These are phyloP conservation scores for Fusarium sp. DNA, from an alignment of 2,329 filamentous ascomycete species.

Conservation along the genomic window DNA sequence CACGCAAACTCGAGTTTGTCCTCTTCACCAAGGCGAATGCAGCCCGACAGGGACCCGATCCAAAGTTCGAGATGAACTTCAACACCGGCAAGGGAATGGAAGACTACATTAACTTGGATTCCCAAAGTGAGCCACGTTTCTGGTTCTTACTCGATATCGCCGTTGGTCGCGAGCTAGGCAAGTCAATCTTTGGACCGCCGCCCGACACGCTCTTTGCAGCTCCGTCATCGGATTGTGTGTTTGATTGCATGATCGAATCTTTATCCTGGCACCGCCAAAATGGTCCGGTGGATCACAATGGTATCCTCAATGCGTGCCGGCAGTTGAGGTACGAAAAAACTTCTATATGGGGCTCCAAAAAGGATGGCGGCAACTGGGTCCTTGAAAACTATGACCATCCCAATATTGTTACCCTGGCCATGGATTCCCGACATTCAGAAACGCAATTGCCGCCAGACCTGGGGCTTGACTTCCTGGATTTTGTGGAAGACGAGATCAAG, in stretches of 20 bases:
- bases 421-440: not conserved
- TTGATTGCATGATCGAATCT: constrained; percentile 8
- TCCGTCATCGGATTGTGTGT: not conserved
- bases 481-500: not conserved
- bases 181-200: not conserved
- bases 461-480: not conserved
- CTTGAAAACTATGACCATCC: not conserved
- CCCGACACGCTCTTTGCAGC: not conserved
- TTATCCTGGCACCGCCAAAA: constrained; percentile 17
- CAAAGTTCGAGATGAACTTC: constrained; percentile 18
- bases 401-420: not conserved
- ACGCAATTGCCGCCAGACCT: not conserved
- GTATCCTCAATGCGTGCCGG: constrained; percentile 17
- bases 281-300: not conserved
- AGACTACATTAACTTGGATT: constrained; percentile 13
- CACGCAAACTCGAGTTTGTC: constrained; percentile 21
- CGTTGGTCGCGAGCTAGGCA: constrained; percentile 8
- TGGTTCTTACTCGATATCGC: constrained; percentile 25
- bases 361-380: not conserved
- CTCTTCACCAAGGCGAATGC: constrained; percentile 1
- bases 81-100: constrained; percentile 13
- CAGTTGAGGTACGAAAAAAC: not conserved
- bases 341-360: not conserved
- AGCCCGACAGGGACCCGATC: not conserved
- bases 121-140: constrained; percentile 5